Evolutionary conservation across 2,329 filamentous ascomycete species (phyloP).

Genomic region (Xylariomycetidae sp.): DNA sequence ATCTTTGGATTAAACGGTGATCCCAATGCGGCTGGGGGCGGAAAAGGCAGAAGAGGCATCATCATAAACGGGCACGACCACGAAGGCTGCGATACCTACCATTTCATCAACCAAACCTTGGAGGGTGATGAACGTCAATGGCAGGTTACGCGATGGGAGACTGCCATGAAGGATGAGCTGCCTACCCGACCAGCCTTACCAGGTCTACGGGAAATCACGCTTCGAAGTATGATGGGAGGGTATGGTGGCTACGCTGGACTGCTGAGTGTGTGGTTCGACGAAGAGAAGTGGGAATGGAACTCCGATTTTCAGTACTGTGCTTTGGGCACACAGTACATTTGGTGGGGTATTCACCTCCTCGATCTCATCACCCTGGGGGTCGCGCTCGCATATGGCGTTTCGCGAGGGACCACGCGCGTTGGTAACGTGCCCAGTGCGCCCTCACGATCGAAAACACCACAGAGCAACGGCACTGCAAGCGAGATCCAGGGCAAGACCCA

Average conservation of each 20-base stretch:
- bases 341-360: slow-evolving; percentile 84
- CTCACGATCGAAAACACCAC: too few relatives aligned
- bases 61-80: slow-evolving; percentile 94
- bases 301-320: slow-evolving; percentile 75
- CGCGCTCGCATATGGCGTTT: slow-evolving; percentile 21
- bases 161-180: slow-evolving; percentile 12
- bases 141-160: slow-evolving; percentile 43
- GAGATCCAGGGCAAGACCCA: too few relatives aligned
- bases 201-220: slow-evolving; percentile 80
- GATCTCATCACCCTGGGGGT: slow-evolving; percentile 46
- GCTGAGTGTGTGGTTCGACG: slow-evolving; percentile 84
- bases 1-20: slow-evolving; percentile 73
- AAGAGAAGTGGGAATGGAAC: slow-evolving; percentile 65
- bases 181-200: slow-evolving; percentile 36
- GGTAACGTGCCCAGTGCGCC: background rate
- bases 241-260: slow-evolving; percentile 90
- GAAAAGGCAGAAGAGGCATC: slow-evolving; percentile 65
- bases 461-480: too few relatives aligned
- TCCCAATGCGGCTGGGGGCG: slow-evolving; percentile 48
- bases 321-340: slow-evolving; percentile 81
- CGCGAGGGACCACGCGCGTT: too few relatives aligned
- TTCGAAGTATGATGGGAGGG: slow-evolving; percentile 97
- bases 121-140: slow-evolving; percentile 39
- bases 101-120: slow-evolving; percentile 65
- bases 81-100: slow-evolving; percentile 84